Conservation (phyloP, 169 alveolate genomes). For the Neospora caninum region DNA sequence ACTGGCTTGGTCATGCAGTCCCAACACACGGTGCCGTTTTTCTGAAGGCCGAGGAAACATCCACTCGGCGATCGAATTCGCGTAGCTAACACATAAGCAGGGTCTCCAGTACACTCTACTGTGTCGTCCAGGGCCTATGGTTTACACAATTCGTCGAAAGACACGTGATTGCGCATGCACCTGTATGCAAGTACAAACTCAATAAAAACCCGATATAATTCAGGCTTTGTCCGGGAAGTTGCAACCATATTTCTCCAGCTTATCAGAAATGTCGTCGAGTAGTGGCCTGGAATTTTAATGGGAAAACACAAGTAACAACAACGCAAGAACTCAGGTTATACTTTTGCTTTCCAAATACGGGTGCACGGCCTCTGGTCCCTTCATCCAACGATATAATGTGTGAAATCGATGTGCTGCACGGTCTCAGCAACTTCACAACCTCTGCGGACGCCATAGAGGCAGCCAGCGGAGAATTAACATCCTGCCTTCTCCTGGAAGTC, state of each 20-base stretch:
- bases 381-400: no score
- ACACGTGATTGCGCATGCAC: background rate
- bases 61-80: background rate
- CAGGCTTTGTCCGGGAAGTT: constrained; percentile 32
- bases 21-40: no score
- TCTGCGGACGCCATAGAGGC: no score
- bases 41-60: background rate
- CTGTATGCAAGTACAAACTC: background rate
- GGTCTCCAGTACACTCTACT: background rate
- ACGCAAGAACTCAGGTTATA: background rate
- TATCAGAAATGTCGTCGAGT: background rate
- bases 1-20: no score
- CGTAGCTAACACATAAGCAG: background rate
- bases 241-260: constrained; percentile 10
- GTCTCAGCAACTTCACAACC: no score
- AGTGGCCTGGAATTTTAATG: background rate
- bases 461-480: no score
- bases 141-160: background rate
- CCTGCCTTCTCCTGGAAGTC: no score
- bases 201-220: background rate
- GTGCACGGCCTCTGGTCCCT: no score
- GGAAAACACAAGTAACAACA: background rate
- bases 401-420: no score
- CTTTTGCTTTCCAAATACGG: background rate
- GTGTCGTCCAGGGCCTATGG: background rate